Conservation (phyloP, 2,329 filamentous ascomycete genomes). For the Epichloe sibirici region DNA sequence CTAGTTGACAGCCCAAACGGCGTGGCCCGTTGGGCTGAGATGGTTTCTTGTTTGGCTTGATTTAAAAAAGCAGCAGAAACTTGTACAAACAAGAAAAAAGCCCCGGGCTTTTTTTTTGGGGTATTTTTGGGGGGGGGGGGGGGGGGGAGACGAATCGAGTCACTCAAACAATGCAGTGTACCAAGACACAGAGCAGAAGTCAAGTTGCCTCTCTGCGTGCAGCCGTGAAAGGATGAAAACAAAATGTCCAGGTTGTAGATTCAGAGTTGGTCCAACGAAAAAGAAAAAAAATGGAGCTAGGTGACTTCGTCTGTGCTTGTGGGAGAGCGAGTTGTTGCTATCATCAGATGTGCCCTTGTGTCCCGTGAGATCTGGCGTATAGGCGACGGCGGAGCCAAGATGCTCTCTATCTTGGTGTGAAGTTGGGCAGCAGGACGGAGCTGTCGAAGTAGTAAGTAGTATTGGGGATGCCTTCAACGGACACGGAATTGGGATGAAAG, state of each 20-base stretch:
- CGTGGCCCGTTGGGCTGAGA: conserved; percentile 4
- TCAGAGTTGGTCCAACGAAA: not conserved
- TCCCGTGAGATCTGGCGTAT: not conserved
- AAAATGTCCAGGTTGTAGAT: not conserved
- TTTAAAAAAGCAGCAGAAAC: too few species aligned
- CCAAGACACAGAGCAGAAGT: conserved; percentile 7
- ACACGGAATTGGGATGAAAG: not conserved
- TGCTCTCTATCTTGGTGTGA: not conserved
- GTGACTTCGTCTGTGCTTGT: not conserved
- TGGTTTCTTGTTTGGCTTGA: not conserved
- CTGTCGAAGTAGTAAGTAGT: not conserved
- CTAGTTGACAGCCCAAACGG: conserved; percentile 14
- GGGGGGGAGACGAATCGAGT: conserved; percentile 1
- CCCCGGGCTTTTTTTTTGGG: conserved; percentile 1
- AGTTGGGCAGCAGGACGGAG: not conserved
- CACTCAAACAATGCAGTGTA: conserved; percentile 10
- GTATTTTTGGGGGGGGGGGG: too few species aligned
- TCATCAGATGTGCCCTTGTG: not conserved
- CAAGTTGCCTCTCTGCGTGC: conserved; percentile 3
- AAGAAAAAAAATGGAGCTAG: not conserved
- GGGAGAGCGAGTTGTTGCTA: not conserved
- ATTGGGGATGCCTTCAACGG: not conserved
- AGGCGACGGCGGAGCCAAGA: not conserved
- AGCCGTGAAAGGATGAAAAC: not conserved
- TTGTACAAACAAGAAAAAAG: not conserved